A percentile compares a stretch with the other conserved stretches of the same genome.
These are phyloP conservation scores for Metarhizium robertsii DNA, from an alignment of 2,329 filamentous ascomycete species.

Conservation along the genomic window DNA sequence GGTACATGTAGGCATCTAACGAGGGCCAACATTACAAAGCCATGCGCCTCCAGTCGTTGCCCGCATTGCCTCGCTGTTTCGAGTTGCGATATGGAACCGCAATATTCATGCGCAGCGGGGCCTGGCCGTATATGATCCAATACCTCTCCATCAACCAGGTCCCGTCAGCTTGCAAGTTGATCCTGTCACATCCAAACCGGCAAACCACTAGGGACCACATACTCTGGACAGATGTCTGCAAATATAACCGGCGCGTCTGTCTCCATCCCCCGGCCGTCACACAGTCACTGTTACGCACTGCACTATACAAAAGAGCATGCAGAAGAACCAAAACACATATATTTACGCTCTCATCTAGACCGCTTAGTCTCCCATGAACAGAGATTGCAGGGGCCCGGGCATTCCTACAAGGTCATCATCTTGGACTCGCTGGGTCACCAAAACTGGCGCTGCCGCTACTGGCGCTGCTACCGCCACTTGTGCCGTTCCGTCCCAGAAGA, in stretches of 20 bases:
- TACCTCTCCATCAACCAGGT: no score
- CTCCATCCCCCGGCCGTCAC: no score
- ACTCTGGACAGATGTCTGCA: no score
- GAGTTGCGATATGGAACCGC: background rate
- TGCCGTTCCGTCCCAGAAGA: slow-evolving; percentile 11
- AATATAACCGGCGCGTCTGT: no score
- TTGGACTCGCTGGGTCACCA: slow-evolving; percentile 43
- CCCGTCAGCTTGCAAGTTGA: no score
- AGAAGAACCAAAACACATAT: slow-evolving; percentile 1
- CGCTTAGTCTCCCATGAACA: background rate
- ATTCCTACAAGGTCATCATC: slow-evolving; percentile 1
- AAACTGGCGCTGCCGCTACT: slow-evolving; percentile 41
- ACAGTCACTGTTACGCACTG: background rate
- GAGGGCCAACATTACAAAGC: no score
- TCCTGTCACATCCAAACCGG: no score
- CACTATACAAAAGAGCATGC: background rate
- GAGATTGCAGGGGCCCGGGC: background rate
- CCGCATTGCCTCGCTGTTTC: background rate
- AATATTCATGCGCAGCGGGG: background rate
- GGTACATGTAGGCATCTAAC: no score
- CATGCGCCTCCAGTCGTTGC: no score
- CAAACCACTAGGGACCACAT: no score
- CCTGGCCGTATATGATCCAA: background rate
- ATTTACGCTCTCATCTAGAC: slow-evolving; percentile 3
- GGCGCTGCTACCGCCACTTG: slow-evolving; percentile 26